Percentiles rank a stretch among this genome's conserved stretches.
These are phyloP conservation scores for Globisporangium paddicum DNA, from an alignment of 352 stramenopile genomes.

Conservation along the genomic window DNA sequence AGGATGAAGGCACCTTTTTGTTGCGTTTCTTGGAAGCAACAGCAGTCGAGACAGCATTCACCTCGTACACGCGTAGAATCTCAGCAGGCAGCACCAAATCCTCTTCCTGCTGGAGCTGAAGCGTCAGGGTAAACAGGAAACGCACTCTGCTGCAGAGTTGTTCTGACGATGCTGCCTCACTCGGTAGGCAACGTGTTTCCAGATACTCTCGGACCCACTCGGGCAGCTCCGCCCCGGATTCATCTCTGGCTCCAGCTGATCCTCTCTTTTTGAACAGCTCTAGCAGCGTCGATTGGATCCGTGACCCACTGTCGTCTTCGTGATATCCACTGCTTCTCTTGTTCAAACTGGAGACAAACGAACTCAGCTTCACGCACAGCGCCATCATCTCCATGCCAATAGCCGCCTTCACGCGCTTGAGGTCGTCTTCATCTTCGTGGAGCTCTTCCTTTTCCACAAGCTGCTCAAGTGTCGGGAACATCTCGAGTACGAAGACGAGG, in stretches of 20 bases:
- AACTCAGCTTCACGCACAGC: conserved; percentile 49
- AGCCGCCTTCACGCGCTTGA: conserved; percentile 34
- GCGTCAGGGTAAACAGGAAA: conserved; percentile 38
- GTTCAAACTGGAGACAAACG: conserved; percentile 19
- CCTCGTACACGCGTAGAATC: conserved; percentile 23
- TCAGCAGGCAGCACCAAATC: conserved; percentile 34
- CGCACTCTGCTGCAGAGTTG: conserved; percentile 16
- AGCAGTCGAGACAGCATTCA: neutral
- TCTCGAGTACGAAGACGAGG: conserved; percentile 58
- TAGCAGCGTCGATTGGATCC: conserved; percentile 8
- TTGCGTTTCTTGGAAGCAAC: conserved; percentile 14
- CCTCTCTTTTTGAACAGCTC: conserved; percentile 9
- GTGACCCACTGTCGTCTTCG: conserved; percentile 9
- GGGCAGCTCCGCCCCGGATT: conserved; percentile 15
- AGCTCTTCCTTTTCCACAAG: conserved; percentile 61
- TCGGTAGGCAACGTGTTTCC: conserved; percentile 32
- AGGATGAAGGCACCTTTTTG: conserved; percentile 6
- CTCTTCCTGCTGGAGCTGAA: conserved; percentile 51
- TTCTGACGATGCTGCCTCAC: neutral
- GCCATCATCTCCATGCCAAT: conserved; percentile 49
- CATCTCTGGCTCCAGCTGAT: neutral
- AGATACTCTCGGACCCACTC: conserved; percentile 57
- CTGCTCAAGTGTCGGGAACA: conserved; percentile 40
- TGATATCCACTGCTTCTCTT: neutral
- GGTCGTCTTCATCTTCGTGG: conserved; percentile 62